These are phyloP conservation scores for Calycina herbarum DNA, from an alignment of 2,329 filamentous ascomycete species.

Conservation along the genomic window DNA sequence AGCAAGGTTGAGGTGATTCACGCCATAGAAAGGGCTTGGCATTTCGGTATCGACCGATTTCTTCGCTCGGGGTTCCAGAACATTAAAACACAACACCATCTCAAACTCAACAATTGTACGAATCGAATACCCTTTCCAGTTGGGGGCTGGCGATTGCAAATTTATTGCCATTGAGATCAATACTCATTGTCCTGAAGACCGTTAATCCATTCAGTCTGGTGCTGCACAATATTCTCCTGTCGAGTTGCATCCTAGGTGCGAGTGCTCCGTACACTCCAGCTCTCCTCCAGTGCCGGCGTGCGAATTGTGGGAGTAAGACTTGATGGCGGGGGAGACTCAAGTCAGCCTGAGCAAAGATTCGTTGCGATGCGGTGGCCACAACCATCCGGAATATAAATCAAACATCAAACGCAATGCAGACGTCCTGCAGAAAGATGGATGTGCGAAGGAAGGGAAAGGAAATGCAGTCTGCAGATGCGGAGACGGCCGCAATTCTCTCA, in stretches of 20 bases:
- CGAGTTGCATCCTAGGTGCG: neutral
- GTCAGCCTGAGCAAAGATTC: neutral
- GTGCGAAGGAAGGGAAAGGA: neutral
- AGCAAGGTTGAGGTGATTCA: neutral
- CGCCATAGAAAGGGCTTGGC: too few relatives aligned
- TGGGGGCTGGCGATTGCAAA: neutral
- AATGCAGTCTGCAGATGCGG: neutral
- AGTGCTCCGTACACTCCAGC: neutral
- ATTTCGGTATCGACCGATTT: too few relatives aligned
- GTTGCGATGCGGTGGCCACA: neutral
- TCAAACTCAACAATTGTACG: too few relatives aligned
- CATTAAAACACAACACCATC: too few relatives aligned
- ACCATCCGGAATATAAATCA: neutral
- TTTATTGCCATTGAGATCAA: neutral
- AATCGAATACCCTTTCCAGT: neutral
- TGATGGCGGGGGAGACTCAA: neutral
- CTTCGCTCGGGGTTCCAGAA: too few relatives aligned
- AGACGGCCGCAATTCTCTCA: slow-evolving; percentile 7
- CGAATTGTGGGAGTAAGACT: neutral
- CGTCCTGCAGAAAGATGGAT: neutral
- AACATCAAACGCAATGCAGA: neutral
- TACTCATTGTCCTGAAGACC: neutral
- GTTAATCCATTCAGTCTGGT: neutral
- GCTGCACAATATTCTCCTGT: neutral
- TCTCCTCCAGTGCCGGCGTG: neutral